Evolutionary conservation across 1,139 yeast species (phyloP).

Genomic region (Candida sanyaensis): DNA sequence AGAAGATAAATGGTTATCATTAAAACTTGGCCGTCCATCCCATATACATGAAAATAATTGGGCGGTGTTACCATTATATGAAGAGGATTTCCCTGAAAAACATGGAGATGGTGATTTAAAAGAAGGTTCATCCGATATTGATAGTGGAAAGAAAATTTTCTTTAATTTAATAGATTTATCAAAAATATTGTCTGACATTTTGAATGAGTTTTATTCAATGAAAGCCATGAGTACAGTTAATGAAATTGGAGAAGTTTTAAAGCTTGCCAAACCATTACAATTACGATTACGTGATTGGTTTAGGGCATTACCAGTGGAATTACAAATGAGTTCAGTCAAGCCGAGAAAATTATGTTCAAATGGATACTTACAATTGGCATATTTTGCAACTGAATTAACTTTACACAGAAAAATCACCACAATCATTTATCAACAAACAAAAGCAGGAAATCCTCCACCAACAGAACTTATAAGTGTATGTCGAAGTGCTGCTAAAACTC

Average conservation of each 20-base stretch:
- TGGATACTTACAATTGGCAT: conserved; percentile 80
- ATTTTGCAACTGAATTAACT: conserved; percentile 85
- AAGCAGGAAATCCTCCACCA: conserved; percentile 45
- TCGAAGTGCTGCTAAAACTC: conserved; percentile 79
- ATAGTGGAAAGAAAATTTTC: conserved; percentile 70
- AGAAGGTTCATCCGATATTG: conserved; percentile 70
- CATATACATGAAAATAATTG: conserved; percentile 70
- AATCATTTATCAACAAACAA: conserved; percentile 47
- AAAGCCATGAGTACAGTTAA: conserved; percentile 57
- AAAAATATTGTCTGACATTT: conserved; percentile 69
- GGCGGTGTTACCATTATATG: conserved; percentile 62
- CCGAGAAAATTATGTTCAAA: conserved; percentile 64
- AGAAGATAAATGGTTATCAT: conserved; percentile 85
- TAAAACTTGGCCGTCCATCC: conserved; percentile 78
- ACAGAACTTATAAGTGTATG: conserved; percentile 67
- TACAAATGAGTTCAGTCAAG: conserved; percentile 65
- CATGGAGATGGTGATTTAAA: conserved; percentile 57
- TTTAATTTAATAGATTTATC: conserved; percentile 69
- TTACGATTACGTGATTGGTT: conserved; percentile 80
- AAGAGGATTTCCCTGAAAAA: conserved; percentile 76
- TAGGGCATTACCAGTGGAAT: conserved; percentile 67
- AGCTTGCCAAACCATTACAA: conserved; percentile 83
- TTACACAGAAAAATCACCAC: conserved; percentile 79
- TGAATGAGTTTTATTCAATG: conserved; percentile 71
- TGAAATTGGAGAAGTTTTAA: conserved; percentile 65